A percentile compares a stretch with the other conserved stretches of the same genome.
phyloP scores from a whole-genome alignment of 2,329 filamentous ascomycete genomes.

The Alternaria viburni region DNA sequence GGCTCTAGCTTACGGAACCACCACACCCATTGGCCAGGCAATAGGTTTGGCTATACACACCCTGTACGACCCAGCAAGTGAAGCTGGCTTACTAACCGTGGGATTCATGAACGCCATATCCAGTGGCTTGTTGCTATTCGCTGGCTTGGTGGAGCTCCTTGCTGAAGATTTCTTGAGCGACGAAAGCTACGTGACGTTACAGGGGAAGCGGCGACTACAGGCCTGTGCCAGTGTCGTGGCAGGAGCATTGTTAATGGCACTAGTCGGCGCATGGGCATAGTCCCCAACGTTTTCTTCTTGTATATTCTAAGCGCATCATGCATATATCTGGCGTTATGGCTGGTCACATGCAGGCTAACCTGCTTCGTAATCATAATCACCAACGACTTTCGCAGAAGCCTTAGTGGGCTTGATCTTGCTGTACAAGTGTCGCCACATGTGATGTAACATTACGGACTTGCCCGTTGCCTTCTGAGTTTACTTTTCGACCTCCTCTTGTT shows the following conservation, averaged over 20 bases:
- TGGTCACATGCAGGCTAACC: slow-evolving; percentile 7
- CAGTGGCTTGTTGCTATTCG: slow-evolving; percentile 56
- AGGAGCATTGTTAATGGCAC: slow-evolving; percentile 68
- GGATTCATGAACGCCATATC: slow-evolving; percentile 59
- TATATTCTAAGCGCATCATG: not conserved
- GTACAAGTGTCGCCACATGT: not conserved
- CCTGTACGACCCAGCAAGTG: slow-evolving; percentile 57
- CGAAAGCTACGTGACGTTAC: slow-evolving; percentile 65
- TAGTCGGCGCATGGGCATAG: slow-evolving; percentile 71
- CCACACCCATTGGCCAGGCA: slow-evolving; percentile 58
- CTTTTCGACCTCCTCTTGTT: slow-evolving; percentile 67
- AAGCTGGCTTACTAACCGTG: slow-evolving; percentile 57
- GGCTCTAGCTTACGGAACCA: slow-evolving; percentile 68
- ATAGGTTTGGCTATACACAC: slow-evolving; percentile 58
- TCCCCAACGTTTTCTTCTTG: not conserved
- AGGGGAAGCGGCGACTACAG: slow-evolving; percentile 64
- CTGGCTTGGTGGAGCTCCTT: slow-evolving; percentile 57
- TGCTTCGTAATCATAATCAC: slow-evolving; percentile 16
- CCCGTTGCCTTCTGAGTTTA: slow-evolving; percentile 5
- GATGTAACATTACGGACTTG: not conserved
- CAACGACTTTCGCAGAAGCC: slow-evolving; percentile 3
- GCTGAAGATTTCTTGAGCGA: slow-evolving; percentile 65
- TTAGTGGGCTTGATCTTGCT: not conserved
- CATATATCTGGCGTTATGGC: slow-evolving; percentile 11
- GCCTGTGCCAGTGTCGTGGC: slow-evolving; percentile 67